A percentile compares a stretch with the other conserved stretches of the same genome.
Conservation (phyloP, 352 stramenopile genomes). For the Peronospora farinosa region DNA sequence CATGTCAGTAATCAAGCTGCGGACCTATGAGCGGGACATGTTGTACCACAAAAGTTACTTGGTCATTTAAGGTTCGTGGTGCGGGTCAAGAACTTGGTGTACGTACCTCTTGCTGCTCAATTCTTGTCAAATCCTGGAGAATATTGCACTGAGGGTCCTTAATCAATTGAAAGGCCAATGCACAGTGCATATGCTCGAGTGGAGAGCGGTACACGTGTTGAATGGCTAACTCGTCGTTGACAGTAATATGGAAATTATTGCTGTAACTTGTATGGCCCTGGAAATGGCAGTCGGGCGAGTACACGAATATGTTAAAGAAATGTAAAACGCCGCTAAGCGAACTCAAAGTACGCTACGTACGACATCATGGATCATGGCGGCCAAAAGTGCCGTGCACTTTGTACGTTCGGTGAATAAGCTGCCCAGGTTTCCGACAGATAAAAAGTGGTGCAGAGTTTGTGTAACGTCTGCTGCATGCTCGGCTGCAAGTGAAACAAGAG, state of each 20-base stretch:
- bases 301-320: neutral
- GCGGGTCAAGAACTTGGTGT: neutral
- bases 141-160: constrained; percentile 66
- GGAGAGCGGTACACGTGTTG: constrained; percentile 80
- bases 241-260: constrained; percentile 84
- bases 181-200: constrained; percentile 84
- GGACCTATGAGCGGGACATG: constrained; percentile 27
- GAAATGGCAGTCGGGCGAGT: neutral
- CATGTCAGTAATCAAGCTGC: constrained; percentile 77
- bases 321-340: neutral
- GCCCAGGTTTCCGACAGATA: constrained; percentile 45
- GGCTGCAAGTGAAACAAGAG: constrained; percentile 24
- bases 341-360: constrained; percentile 21
- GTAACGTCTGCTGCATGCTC: constrained; percentile 80
- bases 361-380: constrained; percentile 80
- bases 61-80: neutral
- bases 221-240: constrained; percentile 74
- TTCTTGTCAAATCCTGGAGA: constrained; percentile 58
- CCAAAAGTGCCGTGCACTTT: constrained; percentile 67
- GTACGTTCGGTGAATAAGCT: constrained; percentile 49
- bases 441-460: constrained; percentile 69
- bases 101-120: constrained; percentile 73
- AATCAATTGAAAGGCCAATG: constrained; percentile 72
- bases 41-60: constrained; percentile 3
- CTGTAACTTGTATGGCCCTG: constrained; percentile 82